Evolutionary conservation across 2,329 filamentous ascomycete species (phyloP).

Genomic region (Pyrenochaeta sp.): DNA sequence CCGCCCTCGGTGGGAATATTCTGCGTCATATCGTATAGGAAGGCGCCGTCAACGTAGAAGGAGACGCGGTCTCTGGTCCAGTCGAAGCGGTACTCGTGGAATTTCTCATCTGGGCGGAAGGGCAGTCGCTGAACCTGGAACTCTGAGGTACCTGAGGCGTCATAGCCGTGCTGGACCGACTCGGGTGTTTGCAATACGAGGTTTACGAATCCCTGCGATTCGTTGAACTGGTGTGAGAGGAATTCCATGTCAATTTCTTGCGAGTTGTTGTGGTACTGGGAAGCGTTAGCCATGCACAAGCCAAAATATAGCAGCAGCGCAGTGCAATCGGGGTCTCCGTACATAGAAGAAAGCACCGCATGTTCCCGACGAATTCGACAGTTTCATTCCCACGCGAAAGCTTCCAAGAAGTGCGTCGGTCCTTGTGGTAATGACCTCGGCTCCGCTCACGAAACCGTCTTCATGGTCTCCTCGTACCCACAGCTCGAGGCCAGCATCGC

Average conservation of each 20-base stretch:
- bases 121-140: slow-evolving; percentile 67
- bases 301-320: neutral
- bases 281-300: slow-evolving; percentile 13
- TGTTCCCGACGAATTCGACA: slow-evolving; percentile 69
- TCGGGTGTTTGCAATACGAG: slow-evolving; percentile 76
- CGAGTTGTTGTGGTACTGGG: slow-evolving; percentile 77
- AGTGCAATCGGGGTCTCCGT: slow-evolving; percentile 22
- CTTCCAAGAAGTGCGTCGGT: slow-evolving; percentile 74
- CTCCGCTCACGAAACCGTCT: slow-evolving; percentile 65
- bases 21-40: slow-evolving; percentile 64
- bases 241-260: slow-evolving; percentile 86
- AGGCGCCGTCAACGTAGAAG: slow-evolving; percentile 73
- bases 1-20: slow-evolving; percentile 69
- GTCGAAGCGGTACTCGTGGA: slow-evolving; percentile 84
- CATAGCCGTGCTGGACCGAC: slow-evolving; percentile 66
- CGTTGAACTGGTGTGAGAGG: slow-evolving; percentile 71
- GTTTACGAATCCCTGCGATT: slow-evolving; percentile 68
- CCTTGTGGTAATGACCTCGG: slow-evolving; percentile 70
- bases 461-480: slow-evolving; percentile 48
- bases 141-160: slow-evolving; percentile 67
- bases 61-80: slow-evolving; percentile 69
- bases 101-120: slow-evolving; percentile 71
- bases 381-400: slow-evolving; percentile 72
- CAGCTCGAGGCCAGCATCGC: slow-evolving; percentile 50
- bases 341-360: slow-evolving; percentile 85